Evolutionary conservation across 2,329 filamentous ascomycete genomes (phyloP), one percentile per base, ranked within the genome.

Genomic region (Diaporthe vaccinii): DNA sequence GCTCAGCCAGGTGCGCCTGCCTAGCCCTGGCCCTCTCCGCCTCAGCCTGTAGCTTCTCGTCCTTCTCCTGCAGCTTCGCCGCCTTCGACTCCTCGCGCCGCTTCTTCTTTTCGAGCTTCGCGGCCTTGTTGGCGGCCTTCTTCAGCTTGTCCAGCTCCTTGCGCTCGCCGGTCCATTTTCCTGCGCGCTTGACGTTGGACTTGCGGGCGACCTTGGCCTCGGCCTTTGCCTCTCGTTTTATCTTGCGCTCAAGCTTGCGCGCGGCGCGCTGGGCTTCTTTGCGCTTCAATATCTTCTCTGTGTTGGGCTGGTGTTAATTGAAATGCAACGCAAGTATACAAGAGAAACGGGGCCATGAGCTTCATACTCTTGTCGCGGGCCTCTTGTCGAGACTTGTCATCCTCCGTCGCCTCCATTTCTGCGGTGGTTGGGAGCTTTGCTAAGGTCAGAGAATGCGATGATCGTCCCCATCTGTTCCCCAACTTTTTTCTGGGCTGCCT

Each of bases 161-260:
- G 28, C 72, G 39, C 75, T 76, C 72, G 57, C 25, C 75, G 1
- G 65, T 41, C 69, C 69, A 65, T 51, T 72, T 75, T 15, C 58
- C 58, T 22, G 67, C 57, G 53, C 49, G 73, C 75, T 61, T 80
- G 79, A n/a, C 78, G 74, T 36, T 75, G 73, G n/a, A 46, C 68
- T 72, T 78, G 67, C 81, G 74, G 69, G 51, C 70, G 81, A 82
- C 78, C 84, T 84, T 51, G 81, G 80, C 79, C 83, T 85, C 78
- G 83, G 85, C 31, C 77, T 79, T 78, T 81, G 81, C 79, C 80
- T 81, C 55, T 79, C 76, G 72, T 39, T 84, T 84, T 46, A 77
- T 76, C 77, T 86, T 85, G 74, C 83, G 84, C 31, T 82, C 82
- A 61, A 80, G 79, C 80, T 85, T 86, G 71, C 80, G 80, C 53